These are phyloP conservation scores for Coccinonectria pachysandricola DNA, from an alignment of 2,329 filamentous ascomycete genomes.

Conservation along the genomic window DNA sequence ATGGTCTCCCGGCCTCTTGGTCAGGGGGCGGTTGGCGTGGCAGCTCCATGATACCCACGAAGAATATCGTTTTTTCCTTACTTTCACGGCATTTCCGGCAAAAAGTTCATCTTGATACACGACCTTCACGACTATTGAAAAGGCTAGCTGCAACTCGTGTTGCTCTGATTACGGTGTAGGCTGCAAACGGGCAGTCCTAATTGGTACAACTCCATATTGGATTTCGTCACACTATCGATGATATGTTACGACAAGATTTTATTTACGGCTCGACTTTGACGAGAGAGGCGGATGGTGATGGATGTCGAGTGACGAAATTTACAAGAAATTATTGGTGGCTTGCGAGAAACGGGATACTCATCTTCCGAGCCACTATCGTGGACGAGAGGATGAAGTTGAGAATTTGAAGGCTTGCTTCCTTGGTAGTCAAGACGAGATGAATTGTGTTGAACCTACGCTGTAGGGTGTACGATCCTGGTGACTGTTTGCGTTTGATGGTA, in stretches of 20 bases:
- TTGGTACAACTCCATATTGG: conserved; percentile 22
- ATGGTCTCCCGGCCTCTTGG: conserved; percentile 13
- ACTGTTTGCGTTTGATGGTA: conserved; percentile 16
- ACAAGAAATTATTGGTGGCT: conserved; percentile 14
- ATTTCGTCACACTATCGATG: conserved; percentile 17
- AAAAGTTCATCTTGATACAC: conserved; percentile 22
- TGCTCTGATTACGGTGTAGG: conserved; percentile 18
- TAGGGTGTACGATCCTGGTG: conserved; percentile 17
- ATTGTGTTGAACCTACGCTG: conserved; percentile 24
- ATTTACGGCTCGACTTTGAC: conserved; percentile 14
- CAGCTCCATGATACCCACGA: conserved; percentile 34
- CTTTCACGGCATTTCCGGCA: conserved; percentile 20
- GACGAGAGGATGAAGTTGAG: conserved; percentile 14
- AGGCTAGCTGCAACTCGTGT: conserved; percentile 19
- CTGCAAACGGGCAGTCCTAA: conserved; percentile 13
- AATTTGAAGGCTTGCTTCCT: conserved; percentile 20
- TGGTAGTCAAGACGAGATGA: conserved; percentile 30
- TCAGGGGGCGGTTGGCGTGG: conserved; percentile 27
- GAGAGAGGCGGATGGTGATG: conserved; percentile 19
- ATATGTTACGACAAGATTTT: conserved; percentile 17
- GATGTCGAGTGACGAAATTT: conserved; percentile 19
- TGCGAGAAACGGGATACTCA: too few species aligned
- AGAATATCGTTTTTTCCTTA: conserved; percentile 19
- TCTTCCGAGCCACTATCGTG: conserved; percentile 4
- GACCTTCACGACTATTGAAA: conserved; percentile 23